These are phyloP conservation scores for Coemansia sp. DNA, from an alignment of 192 early-diverging fungal genomes.

Conservation along the genomic window DNA sequence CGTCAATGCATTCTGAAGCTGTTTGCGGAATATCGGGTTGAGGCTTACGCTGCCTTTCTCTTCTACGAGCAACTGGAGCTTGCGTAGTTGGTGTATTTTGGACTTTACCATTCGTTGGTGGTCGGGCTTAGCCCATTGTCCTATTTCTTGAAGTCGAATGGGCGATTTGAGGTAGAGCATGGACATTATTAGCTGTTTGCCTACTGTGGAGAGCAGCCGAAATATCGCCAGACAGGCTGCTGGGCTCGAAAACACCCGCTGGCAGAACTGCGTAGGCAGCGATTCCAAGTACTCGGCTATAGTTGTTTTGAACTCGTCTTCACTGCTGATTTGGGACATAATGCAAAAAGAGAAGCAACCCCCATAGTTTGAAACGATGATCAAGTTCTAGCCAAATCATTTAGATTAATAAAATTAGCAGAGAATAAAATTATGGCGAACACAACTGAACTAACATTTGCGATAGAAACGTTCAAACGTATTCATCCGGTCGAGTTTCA, in stretches of 20 bases:
- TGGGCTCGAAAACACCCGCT: constrained; percentile 80
- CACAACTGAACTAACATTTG: constrained; percentile 33
- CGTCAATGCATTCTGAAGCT: constrained; percentile 70
- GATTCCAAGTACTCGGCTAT: constrained; percentile 79
- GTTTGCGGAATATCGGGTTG: constrained; percentile 64
- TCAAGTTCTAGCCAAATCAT: no score
- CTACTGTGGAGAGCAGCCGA: constrained; percentile 79
- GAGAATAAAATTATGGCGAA: constrained; percentile 6
- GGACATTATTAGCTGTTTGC: constrained; percentile 86
- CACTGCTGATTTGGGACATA: constrained; percentile 31
- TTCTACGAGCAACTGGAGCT: constrained; percentile 68
- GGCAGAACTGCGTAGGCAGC: constrained; percentile 71
- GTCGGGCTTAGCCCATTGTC: constrained; percentile 57
- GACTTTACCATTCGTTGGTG: constrained; percentile 58
- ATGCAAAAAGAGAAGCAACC: neutral
- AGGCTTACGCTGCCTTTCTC: constrained; percentile 56
- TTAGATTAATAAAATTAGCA: no score
- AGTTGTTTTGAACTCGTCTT: constrained; percentile 65
- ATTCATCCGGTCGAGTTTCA: constrained; percentile 87
- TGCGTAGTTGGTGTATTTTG: constrained; percentile 65
- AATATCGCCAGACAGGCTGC: constrained; percentile 92
- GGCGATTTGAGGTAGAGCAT: constrained; percentile 72
- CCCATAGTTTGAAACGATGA: no score
- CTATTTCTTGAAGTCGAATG: constrained; percentile 61
- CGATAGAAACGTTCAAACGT: constrained; percentile 75